Evolutionary conservation across 2,329 filamentous ascomycete genomes (phyloP).

Genomic region (Aspergillus proliferans): DNA sequence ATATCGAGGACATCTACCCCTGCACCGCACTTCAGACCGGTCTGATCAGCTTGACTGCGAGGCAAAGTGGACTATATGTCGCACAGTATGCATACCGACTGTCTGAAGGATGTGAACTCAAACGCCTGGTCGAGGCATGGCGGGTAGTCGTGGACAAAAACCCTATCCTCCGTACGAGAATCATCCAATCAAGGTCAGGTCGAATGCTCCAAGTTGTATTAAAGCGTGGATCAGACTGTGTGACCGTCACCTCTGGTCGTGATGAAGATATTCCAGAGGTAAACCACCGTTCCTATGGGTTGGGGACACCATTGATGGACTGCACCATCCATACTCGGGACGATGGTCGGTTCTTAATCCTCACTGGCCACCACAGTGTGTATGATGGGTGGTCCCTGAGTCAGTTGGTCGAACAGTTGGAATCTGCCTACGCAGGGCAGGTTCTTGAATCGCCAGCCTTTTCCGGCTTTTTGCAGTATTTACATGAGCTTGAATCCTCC

Average conservation of each 20-base stretch:
- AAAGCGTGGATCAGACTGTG: neutral
- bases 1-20: constrained; percentile 33
- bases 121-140: constrained; percentile 33
- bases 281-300: too few relatives aligned
- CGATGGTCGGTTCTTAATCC: neutral
- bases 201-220: constrained; percentile 21
- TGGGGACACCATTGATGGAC: neutral
- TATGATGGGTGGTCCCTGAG: neutral
- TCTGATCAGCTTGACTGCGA: constrained; percentile 15
- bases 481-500: neutral
- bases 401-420: neutral
- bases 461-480: neutral
- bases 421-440: neutral
- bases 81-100: constrained; percentile 26
- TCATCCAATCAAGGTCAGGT: constrained; percentile 13
- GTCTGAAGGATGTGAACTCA: constrained; percentile 17
- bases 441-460: neutral
- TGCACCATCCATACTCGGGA: too few relatives aligned
- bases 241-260: constrained; percentile 7
- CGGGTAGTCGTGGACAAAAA: constrained; percentile 22
- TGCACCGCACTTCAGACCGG: constrained; percentile 36
- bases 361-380: neutral
- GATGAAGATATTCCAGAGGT: neutral
- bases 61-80: constrained; percentile 30
- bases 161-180: constrained; percentile 38